phyloP scores from a whole-genome alignment of 176 grass and related monocot genomes.

The Triticum dicoccoides region DNA sequence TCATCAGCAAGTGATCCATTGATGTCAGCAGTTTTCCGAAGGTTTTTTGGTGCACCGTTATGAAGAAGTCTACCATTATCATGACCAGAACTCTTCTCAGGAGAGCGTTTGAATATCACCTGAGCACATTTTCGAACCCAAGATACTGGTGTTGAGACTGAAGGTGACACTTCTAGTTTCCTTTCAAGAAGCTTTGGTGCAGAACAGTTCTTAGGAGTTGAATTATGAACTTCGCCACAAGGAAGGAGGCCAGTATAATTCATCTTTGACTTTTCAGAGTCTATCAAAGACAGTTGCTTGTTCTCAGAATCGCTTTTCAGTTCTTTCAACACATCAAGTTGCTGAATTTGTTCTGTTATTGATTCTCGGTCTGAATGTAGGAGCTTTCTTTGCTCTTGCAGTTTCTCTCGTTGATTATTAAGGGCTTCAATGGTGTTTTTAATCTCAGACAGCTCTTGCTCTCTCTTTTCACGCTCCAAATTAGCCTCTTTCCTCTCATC shows the following conservation, averaged over 20 bases:
- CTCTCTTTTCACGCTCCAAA: conserved; percentile 65
- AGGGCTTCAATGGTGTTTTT: conserved; percentile 63
- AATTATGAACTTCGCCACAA: conserved; percentile 27
- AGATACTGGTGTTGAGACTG: conserved; percentile 51
- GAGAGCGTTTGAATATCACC: conserved; percentile 73
- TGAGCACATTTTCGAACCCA: conserved; percentile 79
- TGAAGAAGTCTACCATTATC: conserved; percentile 29
- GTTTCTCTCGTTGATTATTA: conserved; percentile 76
- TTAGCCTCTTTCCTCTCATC: conserved; percentile 78
- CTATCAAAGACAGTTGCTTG: conserved; percentile 52
- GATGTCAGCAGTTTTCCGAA: conserved; percentile 10
- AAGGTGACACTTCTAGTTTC: conserved; percentile 39
- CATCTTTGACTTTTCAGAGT: conserved; percentile 25
- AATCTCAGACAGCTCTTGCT: conserved; percentile 68
- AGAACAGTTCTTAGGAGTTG: conserved; percentile 41
- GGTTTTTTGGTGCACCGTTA: conserved; percentile 14
- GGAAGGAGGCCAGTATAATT: conserved; percentile 23
- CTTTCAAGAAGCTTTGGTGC: conserved; percentile 43
- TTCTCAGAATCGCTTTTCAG: conserved; percentile 68
- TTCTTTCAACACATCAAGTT: conserved; percentile 71
- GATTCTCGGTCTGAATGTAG: conserved; percentile 73
- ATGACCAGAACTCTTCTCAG: conserved; percentile 52
- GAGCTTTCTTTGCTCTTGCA: conserved; percentile 89
- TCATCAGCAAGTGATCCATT: neutral
- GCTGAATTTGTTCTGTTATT: conserved; percentile 73